Conservation (phyloP, 164 flowering plant genomes). For the Macadamia tetraphylla region DNA sequence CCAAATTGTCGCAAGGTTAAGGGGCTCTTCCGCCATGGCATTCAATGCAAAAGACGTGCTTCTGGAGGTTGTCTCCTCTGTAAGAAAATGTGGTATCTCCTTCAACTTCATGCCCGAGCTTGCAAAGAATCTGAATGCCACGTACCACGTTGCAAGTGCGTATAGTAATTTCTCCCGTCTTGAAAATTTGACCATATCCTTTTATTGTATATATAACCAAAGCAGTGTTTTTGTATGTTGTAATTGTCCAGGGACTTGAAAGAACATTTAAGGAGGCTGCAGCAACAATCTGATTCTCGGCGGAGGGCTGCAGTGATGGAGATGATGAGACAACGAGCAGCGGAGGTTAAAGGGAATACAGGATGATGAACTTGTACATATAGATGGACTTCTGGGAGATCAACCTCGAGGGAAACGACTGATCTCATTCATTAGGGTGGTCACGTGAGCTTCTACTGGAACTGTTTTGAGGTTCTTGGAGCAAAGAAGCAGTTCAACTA, state of each 20-base stretch:
- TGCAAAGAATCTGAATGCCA: conserved; percentile 94
- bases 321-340: conserved; percentile 99
- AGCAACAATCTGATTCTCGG: conserved; percentile 91
- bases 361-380: conserved; percentile 40
- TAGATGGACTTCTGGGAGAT: conserved; percentile 9
- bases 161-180: background rate
- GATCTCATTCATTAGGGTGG: too few relatives aligned
- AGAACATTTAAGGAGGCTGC: conserved; percentile 83
- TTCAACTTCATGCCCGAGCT: conserved; percentile 96
- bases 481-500: too few relatives aligned
- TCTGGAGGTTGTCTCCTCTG: conserved; percentile 92
- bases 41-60: conserved; percentile 74
- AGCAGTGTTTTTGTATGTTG: background rate
- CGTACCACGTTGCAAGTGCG: conserved; percentile 98
- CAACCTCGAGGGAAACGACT: too few relatives aligned
- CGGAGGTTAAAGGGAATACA: conserved; percentile 75
- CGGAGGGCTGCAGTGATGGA: conserved; percentile 98
- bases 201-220: background rate
- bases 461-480: too few relatives aligned
- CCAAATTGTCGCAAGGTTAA: conserved; percentile 95
- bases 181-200: background rate
- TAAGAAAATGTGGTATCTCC: conserved; percentile 98
- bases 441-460: too few relatives aligned
- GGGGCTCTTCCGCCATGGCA: conserved; percentile 97
- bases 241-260: conserved; percentile 65